Percentiles rank a stretch among this genome's conserved stretches.
Conservation (phyloP, 2,329 filamentous ascomycete genomes). For the Penicillium freii region DNA sequence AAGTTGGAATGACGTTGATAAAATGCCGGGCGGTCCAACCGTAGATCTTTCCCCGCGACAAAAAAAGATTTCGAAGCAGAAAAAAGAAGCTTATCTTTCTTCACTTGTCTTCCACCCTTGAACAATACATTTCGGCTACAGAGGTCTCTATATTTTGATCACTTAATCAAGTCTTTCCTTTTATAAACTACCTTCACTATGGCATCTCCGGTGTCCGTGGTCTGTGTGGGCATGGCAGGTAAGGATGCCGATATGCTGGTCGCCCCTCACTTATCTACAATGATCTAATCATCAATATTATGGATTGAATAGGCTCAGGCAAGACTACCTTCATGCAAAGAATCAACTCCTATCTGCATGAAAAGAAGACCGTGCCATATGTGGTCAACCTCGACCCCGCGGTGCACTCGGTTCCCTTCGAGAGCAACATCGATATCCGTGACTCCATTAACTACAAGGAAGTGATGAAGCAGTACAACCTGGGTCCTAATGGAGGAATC, state of each 20-base stretch:
- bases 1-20: conserved; percentile 34
- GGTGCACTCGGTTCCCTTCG: conserved; percentile 88
- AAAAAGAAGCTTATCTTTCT: conserved; percentile 21
- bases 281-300: conserved; percentile 5
- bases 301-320: conserved; percentile 65
- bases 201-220: conserved; percentile 65
- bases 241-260: conserved; percentile 26
- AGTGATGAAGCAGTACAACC: conserved; percentile 98
- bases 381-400: conserved; percentile 97
- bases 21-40: conserved; percentile 30
- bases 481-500: conserved; percentile 95
- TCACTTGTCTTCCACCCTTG: conserved; percentile 5
- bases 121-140: neutral
- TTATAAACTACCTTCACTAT: conserved; percentile 34
- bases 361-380: conserved; percentile 77
- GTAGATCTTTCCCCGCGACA: conserved; percentile 33
- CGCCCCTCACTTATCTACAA: conserved; percentile 3
- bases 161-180: neutral
- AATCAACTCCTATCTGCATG: conserved; percentile 89
- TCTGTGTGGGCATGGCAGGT: conserved; percentile 97
- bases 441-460: conserved; percentile 99
- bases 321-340: conserved; percentile 99
- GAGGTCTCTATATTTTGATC: neutral
- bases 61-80: conserved; percentile 28
- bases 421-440: conserved; percentile 97